These are phyloP conservation scores for Hericium rajendrae DNA, from an alignment of 768 basidiomycete genomes.

Conservation along the genomic window DNA sequence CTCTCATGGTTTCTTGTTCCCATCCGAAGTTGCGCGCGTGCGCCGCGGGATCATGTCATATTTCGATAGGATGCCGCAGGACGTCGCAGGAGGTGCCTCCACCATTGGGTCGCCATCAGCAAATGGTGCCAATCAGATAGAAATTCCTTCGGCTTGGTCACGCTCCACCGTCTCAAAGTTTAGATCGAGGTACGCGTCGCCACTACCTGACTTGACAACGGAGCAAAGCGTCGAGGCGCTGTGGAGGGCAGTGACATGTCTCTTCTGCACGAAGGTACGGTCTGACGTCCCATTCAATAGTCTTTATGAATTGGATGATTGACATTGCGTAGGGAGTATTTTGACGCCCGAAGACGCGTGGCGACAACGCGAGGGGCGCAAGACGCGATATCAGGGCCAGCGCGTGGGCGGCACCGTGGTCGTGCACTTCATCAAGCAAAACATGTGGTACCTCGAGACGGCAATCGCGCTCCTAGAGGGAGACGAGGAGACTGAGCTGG, in stretches of 20 bases:
- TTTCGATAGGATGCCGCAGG: slow-evolving; percentile 34
- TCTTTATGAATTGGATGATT: background rate
- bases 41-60: slow-evolving; percentile 44
- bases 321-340: slow-evolving; percentile 34
- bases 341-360: slow-evolving; percentile 59
- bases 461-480: slow-evolving; percentile 79
- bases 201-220: slow-evolving; percentile 53
- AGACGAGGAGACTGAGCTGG: slow-evolving; percentile 54
- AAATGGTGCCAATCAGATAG: slow-evolving; percentile 17
- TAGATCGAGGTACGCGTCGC: slow-evolving; percentile 63
- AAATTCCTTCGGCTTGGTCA: slow-evolving; percentile 52
- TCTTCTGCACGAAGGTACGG: slow-evolving; percentile 49
- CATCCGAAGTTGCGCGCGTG: slow-evolving; percentile 72
- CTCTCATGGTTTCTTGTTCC: slow-evolving; percentile 92
- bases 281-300: background rate
- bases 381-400: slow-evolving; percentile 50
- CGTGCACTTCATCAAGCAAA: slow-evolving; percentile 96
- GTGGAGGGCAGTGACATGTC: slow-evolving; percentile 90
- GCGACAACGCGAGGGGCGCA: slow-evolving; percentile 62
- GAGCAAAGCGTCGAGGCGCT: slow-evolving; percentile 80
- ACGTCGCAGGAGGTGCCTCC: slow-evolving; percentile 17
- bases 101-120: slow-evolving; percentile 18
- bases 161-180: slow-evolving; percentile 85
- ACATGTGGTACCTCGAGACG: slow-evolving; percentile 94
- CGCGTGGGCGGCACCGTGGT: slow-evolving; percentile 89